Base-by-base conservation (phyloP, 1,284 basidiomycete genomes). In the Erythrobasidium hasegawianum region DNA sequence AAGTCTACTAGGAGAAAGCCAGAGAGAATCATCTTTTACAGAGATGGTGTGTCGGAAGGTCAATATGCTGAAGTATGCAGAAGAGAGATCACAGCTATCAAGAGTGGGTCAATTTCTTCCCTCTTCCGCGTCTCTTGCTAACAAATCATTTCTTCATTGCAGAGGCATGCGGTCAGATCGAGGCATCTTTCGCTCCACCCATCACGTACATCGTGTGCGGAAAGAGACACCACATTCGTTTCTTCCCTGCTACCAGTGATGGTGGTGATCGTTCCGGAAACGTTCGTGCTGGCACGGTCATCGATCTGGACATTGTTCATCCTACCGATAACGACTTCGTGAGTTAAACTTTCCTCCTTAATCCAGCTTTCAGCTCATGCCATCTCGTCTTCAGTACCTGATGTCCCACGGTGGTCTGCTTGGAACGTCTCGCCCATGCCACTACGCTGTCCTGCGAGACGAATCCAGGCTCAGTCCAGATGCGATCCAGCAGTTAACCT, bases 161-260 rank as follows among this genome's bases (percentile, higher is more conserved):
- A 45, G 41, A 38, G 18, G 71, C 72, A 16, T 72, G 68, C 41
- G 14, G 41, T 14, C 55, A 43, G 14, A 58, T 72, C n/a, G 69
- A 68, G 8, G 27, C 56, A 1, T 33, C n/a, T 1, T 90, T 88
- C 76, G 78, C 74, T 2, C 89, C 88, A 0, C 83, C 84, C 72
- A 76, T 91, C 8, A 87, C 85, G 10, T 86, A 89, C 70, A 83
- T 90, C 69, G 83, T 90, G 62, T 89, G 87, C 74, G 87, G 86
- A 20, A 90, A 90, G 77, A 83, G 89, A 1, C 89, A 90, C 71
- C 87, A 90, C 74, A 88, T 88, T 10, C 85, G 88, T 11, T 90
- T 90, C 79, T 90, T 84, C 74, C 87, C 88, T 16, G 57, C 55
- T 24, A 56, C 55, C 40, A 24, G 24, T 10, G 64, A 64, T 43